Conservation (phyloP, 2,329 filamentous ascomycete genomes). For the Claviceps africana region DNA sequence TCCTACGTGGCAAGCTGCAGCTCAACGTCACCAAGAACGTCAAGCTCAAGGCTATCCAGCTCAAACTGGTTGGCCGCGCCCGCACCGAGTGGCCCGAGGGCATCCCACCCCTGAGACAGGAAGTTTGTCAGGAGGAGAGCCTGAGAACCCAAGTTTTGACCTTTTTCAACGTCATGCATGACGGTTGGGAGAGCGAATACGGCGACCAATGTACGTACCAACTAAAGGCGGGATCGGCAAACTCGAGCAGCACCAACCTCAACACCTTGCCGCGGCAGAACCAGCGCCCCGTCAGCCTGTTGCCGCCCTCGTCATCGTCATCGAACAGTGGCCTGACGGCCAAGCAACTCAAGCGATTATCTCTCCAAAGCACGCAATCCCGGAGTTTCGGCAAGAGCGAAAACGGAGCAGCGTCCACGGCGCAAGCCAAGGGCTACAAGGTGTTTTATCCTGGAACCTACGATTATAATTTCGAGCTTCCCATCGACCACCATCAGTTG, state of each 20-base stretch:
- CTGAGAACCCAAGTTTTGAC: conserved; percentile 79
- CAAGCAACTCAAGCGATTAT: conserved; percentile 52
- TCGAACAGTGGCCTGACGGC: conserved; percentile 18
- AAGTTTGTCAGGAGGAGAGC: conserved; percentile 71
- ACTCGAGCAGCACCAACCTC: conserved; percentile 21
- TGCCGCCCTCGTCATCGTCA: conserved; percentile 5
- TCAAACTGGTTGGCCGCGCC: conserved; percentile 74
- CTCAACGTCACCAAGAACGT: conserved; percentile 75
- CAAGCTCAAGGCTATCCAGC: conserved; percentile 81
- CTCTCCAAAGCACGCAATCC: conserved; percentile 66
- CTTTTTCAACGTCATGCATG: conserved; percentile 73
- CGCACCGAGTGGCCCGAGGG: conserved; percentile 95
- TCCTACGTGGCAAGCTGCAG: conserved; percentile 73
- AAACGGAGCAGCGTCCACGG: conserved; percentile 44
- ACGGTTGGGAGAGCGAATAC: conserved; percentile 45
- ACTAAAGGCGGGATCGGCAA: conserved; percentile 26
- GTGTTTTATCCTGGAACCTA: conserved; percentile 63
- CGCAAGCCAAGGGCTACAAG: conserved; percentile 61
- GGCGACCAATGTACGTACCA: conserved; percentile 49
- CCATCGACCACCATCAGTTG: conserved; percentile 73
- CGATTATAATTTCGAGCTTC: conserved; percentile 67
- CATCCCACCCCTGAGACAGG: conserved; percentile 74
- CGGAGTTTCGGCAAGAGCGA: conserved; percentile 78
- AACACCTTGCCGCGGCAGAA: conserved; percentile 7
- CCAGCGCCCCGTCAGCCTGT: conserved; percentile 9